Conservation (phyloP, 257 asterid species). For the Sherardia arvensis region DNA sequence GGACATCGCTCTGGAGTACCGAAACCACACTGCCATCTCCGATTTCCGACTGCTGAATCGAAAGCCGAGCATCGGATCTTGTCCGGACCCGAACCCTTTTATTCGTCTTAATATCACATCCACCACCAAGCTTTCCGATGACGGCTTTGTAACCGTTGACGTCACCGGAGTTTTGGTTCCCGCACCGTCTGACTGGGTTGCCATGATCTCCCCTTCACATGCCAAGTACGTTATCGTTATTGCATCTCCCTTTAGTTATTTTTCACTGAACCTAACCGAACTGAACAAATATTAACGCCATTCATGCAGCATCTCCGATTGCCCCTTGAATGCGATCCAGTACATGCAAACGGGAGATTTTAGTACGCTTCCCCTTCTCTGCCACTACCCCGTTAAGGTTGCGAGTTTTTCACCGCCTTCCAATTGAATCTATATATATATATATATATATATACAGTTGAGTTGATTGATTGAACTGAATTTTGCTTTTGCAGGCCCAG, state of each 20-base stretch:
- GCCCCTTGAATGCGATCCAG: constrained; percentile 25
- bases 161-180: constrained; percentile 49
- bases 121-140: constrained; percentile 36
- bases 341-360: constrained; percentile 72
- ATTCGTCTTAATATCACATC: constrained; percentile 27
- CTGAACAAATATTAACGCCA: no score
- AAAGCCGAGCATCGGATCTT: constrained; percentile 12
- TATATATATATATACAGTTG: no score
- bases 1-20: constrained; percentile 18
- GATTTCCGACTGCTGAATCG: constrained; percentile 60
- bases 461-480: no score
- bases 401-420: no score
- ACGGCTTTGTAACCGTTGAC: constrained; percentile 37
- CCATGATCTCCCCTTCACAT: constrained; percentile 73
- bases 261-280: no score
- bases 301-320: constrained; percentile 33
- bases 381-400: constrained; percentile 92
- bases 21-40: constrained; percentile 52
- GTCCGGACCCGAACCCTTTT: constrained; percentile 47
- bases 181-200: constrained; percentile 54
- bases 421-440: no score
- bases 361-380: constrained; percentile 64
- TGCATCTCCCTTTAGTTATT: no score
- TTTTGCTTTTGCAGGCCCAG: constrained; percentile 78
- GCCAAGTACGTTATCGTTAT: constrained; percentile 49